Percentiles rank a stretch among this genome's conserved stretches.
phyloP scores from a whole-genome alignment of 1,284 basidiomycete species.

The Tylopilus orsonianus region DNA sequence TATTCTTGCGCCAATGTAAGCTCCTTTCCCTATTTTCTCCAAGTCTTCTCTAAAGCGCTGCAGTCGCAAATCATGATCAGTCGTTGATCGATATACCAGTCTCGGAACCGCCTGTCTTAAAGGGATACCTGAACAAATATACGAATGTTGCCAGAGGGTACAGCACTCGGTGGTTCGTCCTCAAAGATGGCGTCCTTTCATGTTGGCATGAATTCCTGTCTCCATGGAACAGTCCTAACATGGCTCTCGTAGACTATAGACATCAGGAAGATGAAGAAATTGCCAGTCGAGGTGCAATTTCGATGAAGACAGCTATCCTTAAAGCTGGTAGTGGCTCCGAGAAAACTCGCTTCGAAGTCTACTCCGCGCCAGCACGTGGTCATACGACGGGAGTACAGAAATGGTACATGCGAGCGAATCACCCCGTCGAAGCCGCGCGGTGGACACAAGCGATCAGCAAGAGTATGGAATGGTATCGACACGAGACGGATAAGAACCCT shows the following conservation, averaged over 20 bases:
- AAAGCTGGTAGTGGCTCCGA: constrained; percentile 45
- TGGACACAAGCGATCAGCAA: constrained; percentile 78
- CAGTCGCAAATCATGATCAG: constrained; percentile 80
- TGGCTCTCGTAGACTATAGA: constrained; percentile 69
- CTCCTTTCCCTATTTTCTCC: constrained; percentile 9
- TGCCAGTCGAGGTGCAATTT: constrained; percentile 85
- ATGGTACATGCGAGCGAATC: constrained; percentile 91
- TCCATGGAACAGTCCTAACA: constrained; percentile 3
- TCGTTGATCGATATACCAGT: constrained; percentile 53
- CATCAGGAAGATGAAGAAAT: constrained; percentile 91
- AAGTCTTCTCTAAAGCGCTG: neutral
- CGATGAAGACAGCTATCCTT: constrained; percentile 79
- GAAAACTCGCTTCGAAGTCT: constrained; percentile 81
- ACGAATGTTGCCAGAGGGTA: constrained; percentile 91
- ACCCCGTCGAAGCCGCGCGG: constrained; percentile 85
- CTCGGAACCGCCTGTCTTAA: constrained; percentile 64
- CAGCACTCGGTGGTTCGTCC: constrained; percentile 92
- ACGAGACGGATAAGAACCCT: constrained; percentile 26
- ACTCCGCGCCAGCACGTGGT: constrained; percentile 56
- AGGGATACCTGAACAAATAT: constrained; percentile 88
- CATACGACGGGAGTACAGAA: constrained; percentile 55
- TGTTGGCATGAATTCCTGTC: constrained; percentile 49
- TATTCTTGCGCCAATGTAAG: constrained; percentile 83
- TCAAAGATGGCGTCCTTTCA: constrained; percentile 82
- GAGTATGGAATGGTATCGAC: constrained; percentile 67